Evolutionary conservation across 2,329 filamentous ascomycete species (phyloP), one percentile per base, ranked within the genome.

Genomic region (Colletotrichum orbiculare): DNA sequence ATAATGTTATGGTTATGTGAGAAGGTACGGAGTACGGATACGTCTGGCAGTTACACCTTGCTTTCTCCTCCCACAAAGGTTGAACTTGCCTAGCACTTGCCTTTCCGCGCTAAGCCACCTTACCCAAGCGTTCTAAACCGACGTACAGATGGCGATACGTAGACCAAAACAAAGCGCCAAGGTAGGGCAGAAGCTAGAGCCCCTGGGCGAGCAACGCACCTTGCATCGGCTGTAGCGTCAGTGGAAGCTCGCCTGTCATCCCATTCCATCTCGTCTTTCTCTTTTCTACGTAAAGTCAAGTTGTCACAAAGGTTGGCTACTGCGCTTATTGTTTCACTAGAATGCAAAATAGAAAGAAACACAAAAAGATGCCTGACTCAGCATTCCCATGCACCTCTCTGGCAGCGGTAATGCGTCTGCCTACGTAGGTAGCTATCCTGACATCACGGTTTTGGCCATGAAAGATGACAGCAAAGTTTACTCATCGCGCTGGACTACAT

Each of bases 31-130:
- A 8, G 46, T 48, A 57, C 15, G 15, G 15, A 17, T 17, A 17
- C 17, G n/a, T 17, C 52, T 52, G 63, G 63, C 53, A 57, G 59
- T 57, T 57, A 56, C 58, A 56, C 52, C 43, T 61, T 11, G 52
- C 39, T 47, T 45, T 33, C 38, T 34, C 39, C 37, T 53, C 57
- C 56, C 46, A 58, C 43, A 37, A 15, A 41, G 54, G 54, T 42
- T 41, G 42, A 50, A 46, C 37, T 60, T 25, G 25, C 25, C 25
- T 25, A 25, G 25, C 25, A 25, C 25, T 25, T 25, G 25, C 25
- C 25, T 25, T 45, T 49, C 38, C 54, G 56, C 56, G 39, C 61
- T 62, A 45, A 52, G 13, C 13, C 17, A 15, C 45, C 45, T 60
- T 46, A 33, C 46, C 33, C 25, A 15, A 58, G 58, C n/a, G 37